Conservation (phyloP, 495 filamentous ascomycete species). For the Penicillium bovifimosum region DNA sequence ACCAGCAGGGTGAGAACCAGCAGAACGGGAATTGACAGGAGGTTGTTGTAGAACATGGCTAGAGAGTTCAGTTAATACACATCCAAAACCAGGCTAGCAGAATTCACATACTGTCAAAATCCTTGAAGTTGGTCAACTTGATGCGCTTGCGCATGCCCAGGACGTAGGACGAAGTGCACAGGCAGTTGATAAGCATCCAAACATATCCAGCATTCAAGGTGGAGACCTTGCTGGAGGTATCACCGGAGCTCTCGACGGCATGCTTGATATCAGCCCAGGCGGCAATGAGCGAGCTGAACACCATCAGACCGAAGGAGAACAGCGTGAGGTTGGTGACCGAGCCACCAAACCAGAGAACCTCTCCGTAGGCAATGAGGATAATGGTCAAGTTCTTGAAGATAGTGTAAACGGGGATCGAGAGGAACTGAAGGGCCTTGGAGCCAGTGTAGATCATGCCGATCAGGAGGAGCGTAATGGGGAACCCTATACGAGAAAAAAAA, state of each 20-base stretch:
- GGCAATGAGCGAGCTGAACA: conserved; percentile 87
- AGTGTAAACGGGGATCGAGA: conserved; percentile 97
- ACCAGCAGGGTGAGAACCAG: conserved; percentile 73
- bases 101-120: conserved; percentile 85
- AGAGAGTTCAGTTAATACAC: conserved; percentile 26
- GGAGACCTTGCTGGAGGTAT: conserved; percentile 70
- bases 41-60: conserved; percentile 99
- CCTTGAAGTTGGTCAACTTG: conserved; percentile 99
- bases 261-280: conserved; percentile 98
- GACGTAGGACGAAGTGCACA: conserved; percentile 88
- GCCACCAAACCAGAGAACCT: conserved; percentile 98
- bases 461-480: conserved; percentile 91
- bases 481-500: conserved; percentile 55
- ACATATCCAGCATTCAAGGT: conserved; percentile 94
- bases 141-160: conserved; percentile 96
- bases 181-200: conserved; percentile 97
- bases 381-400: conserved; percentile 99
- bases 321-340: conserved; percentile 82
- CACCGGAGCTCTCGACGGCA: conserved; percentile 55
- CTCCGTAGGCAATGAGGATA: conserved; percentile 97
- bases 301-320: conserved; percentile 97
- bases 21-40: conserved; percentile 92
- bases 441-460: conserved; percentile 99
- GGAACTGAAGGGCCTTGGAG: conserved; percentile 92
- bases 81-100: background rate